phyloP scores from a whole-genome alignment of 768 basidiomycete species.

The Leccinum aurantiacum region DNA sequence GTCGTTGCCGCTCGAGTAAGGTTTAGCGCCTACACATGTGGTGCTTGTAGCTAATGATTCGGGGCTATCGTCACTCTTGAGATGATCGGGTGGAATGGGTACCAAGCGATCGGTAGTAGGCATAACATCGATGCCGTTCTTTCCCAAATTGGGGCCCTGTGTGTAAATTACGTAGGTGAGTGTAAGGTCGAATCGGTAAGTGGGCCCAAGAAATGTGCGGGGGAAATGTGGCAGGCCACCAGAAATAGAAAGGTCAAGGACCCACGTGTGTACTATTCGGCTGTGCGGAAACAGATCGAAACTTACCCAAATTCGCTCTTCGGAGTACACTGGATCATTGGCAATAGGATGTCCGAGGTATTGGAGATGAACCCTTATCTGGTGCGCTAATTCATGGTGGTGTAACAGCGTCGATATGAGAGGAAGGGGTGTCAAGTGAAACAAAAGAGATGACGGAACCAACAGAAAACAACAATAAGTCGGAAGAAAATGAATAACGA shows the following conservation, averaged over 20 bases:
- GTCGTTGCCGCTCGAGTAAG: background rate
- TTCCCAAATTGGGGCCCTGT: slow-evolving; percentile 72
- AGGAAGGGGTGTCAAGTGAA: background rate
- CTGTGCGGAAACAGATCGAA: background rate
- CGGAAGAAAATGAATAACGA: background rate
- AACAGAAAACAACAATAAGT: background rate
- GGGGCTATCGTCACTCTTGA: slow-evolving; percentile 41
- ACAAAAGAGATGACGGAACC: background rate
- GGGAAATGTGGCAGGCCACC: background rate
- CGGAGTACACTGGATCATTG: slow-evolving; percentile 93
- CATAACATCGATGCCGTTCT: slow-evolving; percentile 75
- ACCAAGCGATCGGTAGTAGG: slow-evolving; percentile 67
- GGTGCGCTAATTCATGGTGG: slow-evolving; percentile 65
- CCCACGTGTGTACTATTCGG: background rate
- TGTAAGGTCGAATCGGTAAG: background rate
- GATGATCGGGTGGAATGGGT: slow-evolving; percentile 51
- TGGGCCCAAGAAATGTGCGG: background rate
- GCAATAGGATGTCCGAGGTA: slow-evolving; percentile 91
- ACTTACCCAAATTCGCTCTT: slow-evolving; percentile 71
- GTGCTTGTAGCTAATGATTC: slow-evolving; percentile 37
- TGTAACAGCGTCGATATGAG: slow-evolving; percentile 7
- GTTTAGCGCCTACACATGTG: background rate
- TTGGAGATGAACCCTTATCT: slow-evolving; percentile 95
- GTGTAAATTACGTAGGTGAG: slow-evolving; percentile 3
- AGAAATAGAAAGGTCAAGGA: background rate